These are phyloP conservation scores for Exobasidium cylindrosporum DNA, from an alignment of 1,284 basidiomycete species.

Conservation along the genomic window DNA sequence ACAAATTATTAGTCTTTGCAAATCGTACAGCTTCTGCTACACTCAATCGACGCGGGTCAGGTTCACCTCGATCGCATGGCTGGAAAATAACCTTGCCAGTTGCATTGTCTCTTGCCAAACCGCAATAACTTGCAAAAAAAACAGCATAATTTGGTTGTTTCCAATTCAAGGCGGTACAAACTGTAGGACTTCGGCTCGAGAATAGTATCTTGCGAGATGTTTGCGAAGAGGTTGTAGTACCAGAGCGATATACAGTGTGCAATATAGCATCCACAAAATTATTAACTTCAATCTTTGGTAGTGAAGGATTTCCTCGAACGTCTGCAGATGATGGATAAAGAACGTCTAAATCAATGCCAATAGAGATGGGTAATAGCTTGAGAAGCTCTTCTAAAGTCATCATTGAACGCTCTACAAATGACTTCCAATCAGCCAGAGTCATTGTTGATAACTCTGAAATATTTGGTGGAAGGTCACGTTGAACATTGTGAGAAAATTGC, in stretches of 20 bases:
- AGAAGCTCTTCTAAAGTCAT: conserved; percentile 44
- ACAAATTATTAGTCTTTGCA: conserved; percentile 84
- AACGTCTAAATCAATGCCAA: conserved; percentile 51
- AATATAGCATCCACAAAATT: conserved; percentile 51
- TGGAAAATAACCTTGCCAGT: conserved; percentile 24
- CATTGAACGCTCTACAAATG: conserved; percentile 26
- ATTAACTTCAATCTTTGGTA: conserved; percentile 49
- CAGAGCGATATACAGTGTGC: conserved; percentile 51
- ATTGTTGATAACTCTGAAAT: conserved; percentile 8
- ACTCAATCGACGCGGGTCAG: conserved; percentile 64
- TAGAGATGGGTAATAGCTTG: conserved; percentile 33
- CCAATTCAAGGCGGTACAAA: conserved; percentile 80
- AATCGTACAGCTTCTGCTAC: conserved; percentile 90
- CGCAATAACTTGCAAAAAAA: conserved; percentile 86
- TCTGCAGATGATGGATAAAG: conserved; percentile 45
- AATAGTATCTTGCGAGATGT: conserved; percentile 51
- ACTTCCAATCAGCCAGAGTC: conserved; percentile 37
- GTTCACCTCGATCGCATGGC: conserved; percentile 58
- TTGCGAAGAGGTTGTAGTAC: conserved; percentile 22
- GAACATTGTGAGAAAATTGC: conserved; percentile 61
- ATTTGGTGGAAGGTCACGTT: conserved; percentile 26
- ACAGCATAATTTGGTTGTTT: conserved; percentile 98
- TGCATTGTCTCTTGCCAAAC: conserved; percentile 50
- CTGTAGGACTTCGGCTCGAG: conserved; percentile 45
- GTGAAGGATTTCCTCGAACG: conserved; percentile 35